Evolutionary conservation across 2,329 filamentous ascomycete genomes (phyloP).

Genomic region (Botrytis elliptica): DNA sequence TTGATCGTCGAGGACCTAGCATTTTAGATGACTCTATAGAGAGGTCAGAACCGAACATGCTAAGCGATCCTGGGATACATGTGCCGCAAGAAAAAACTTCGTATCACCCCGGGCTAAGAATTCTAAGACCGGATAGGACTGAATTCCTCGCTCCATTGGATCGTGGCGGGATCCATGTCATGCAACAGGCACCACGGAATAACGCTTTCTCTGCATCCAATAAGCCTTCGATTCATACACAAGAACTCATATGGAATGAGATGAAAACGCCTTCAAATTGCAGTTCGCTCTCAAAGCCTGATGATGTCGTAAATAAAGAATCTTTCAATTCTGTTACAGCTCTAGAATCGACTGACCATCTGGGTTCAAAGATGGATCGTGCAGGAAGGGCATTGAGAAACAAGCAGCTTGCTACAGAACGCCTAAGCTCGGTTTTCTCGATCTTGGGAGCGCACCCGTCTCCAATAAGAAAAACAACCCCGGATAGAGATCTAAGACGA

Average conservation of each 20-base stretch:
- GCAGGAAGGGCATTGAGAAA: background rate
- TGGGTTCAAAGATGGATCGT: background rate
- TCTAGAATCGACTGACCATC: background rate
- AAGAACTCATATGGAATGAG: background rate
- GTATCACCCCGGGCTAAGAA: background rate
- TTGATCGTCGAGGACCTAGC: conserved; percentile 8
- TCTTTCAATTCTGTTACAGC: background rate
- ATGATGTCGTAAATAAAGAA: background rate
- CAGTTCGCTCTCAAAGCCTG: background rate
- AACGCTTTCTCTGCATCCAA: background rate
- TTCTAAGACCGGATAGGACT: background rate
- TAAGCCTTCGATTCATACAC: background rate
- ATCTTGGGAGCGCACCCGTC: background rate
- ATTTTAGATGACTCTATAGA: background rate
- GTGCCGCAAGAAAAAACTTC: background rate
- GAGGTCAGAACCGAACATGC: background rate
- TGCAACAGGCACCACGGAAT: background rate
- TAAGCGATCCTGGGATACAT: background rate
- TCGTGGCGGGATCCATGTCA: background rate
- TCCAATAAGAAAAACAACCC: background rate
- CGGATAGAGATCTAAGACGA: background rate
- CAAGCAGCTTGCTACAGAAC: background rate
- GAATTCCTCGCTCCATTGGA: background rate
- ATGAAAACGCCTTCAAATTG: background rate
- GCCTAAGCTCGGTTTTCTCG: background rate